phyloP scores from a whole-genome alignment of 2,329 filamentous ascomycete genomes.

The Aspergillus unguis region DNA sequence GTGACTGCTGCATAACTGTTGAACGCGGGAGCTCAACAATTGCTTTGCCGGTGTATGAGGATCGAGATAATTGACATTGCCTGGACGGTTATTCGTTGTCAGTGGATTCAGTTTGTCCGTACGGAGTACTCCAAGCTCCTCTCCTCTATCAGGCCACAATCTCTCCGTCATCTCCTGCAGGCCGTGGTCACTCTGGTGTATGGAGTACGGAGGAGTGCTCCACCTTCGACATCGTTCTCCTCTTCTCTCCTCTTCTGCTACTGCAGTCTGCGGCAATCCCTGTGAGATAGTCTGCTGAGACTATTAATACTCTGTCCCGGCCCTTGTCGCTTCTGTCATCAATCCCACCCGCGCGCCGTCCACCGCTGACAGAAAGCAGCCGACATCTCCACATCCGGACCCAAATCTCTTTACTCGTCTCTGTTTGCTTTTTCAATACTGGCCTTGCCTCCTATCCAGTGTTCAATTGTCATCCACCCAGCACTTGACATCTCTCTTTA shows the following conservation, averaged over 20 bases:
- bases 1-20: background rate
- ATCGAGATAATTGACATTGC: background rate
- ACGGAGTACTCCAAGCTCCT: too few relatives aligned
- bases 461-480: background rate
- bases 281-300: background rate
- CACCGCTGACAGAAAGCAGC: background rate
- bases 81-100: background rate
- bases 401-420: background rate
- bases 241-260: constrained; percentile 10
- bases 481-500: background rate
- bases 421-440: background rate
- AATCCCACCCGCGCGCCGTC: background rate
- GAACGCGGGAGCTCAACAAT: background rate
- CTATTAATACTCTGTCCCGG: background rate
- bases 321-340: background rate
- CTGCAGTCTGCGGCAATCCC: background rate
- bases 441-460: too few relatives aligned
- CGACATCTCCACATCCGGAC: background rate
- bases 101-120: too few relatives aligned
- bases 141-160: too few relatives aligned
- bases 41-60: background rate
- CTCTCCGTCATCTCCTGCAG: background rate
- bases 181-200: background rate
- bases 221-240: constrained; percentile 15
- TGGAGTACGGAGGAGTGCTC: background rate